Percentiles rank a stretch among this genome's conserved stretches.
phyloP scores from a whole-genome alignment of 2,329 filamentous ascomycete species.

The Aspergillus neotritici region DNA sequence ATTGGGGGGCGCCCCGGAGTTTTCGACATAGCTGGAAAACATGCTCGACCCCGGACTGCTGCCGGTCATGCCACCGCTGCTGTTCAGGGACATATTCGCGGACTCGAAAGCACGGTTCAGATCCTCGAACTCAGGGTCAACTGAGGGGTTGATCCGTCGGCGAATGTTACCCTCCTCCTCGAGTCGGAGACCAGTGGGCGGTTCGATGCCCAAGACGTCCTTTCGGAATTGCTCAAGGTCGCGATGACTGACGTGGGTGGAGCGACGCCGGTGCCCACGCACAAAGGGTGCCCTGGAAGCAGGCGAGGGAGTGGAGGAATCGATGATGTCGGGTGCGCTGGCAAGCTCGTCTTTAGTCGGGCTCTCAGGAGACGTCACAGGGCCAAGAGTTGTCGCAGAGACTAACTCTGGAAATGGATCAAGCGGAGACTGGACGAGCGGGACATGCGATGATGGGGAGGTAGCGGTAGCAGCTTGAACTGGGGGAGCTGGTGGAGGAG shows the following conservation, averaged over 20 bases:
- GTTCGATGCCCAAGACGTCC: slow-evolving; percentile 31
- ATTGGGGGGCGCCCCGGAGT: slow-evolving; percentile 25
- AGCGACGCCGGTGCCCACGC: slow-evolving; percentile 38
- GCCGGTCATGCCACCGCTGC: slow-evolving; percentile 22
- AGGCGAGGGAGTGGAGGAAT: slow-evolving; percentile 24
- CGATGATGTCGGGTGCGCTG: slow-evolving; percentile 26
- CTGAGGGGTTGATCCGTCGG: slow-evolving; percentile 16
- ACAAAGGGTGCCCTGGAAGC: slow-evolving; percentile 31
- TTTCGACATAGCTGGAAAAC: slow-evolving; percentile 31
- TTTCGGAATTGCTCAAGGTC: slow-evolving; percentile 36
- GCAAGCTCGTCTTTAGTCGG: slow-evolving; percentile 3
- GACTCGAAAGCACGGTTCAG: slow-evolving; percentile 33
- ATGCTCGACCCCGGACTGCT: slow-evolving; percentile 24
- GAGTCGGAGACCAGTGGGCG: slow-evolving; percentile 21
- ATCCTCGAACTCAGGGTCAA: slow-evolving; percentile 28
- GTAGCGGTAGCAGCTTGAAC: neutral
- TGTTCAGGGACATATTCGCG: slow-evolving; percentile 34
- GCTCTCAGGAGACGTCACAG: neutral
- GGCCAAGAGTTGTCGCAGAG: too few species aligned
- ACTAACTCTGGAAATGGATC: neutral
- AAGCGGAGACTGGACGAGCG: neutral
- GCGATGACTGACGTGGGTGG: slow-evolving; percentile 36
- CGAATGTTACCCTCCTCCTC: slow-evolving; percentile 25
- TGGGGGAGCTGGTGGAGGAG: slow-evolving; percentile 3
- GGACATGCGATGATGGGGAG: neutral